phyloP scores from a whole-genome alignment of 2,329 filamentous ascomycete species.

The Neocucurbitaria cava region DNA sequence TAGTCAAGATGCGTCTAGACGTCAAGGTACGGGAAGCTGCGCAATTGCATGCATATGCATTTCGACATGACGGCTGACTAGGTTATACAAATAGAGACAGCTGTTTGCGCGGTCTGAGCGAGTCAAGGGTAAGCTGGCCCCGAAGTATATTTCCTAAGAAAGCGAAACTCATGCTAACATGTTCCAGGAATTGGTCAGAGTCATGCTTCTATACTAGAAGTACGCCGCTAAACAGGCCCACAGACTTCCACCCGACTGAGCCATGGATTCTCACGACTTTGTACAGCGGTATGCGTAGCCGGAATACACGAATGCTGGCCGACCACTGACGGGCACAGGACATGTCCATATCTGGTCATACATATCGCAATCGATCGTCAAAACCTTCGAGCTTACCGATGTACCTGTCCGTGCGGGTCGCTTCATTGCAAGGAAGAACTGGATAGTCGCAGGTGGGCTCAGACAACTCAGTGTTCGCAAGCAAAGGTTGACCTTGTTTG shows the following conservation, averaged over 20 bases:
- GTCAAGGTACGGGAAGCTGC: slow-evolving; percentile 49
- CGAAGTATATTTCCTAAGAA: background rate
- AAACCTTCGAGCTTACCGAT: slow-evolving; percentile 98
- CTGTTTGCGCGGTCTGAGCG: slow-evolving; percentile 90
- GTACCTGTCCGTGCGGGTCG: slow-evolving; percentile 96
- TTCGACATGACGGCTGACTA: slow-evolving; percentile 44
- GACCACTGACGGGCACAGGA: slow-evolving; percentile 61
- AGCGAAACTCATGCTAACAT: slow-evolving; percentile 28
- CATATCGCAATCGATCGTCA: slow-evolving; percentile 79
- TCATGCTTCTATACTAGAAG: slow-evolving; percentile 3
- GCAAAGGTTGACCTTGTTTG: slow-evolving; percentile 25
- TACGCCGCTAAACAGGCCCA: slow-evolving; percentile 54
- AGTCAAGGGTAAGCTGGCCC: slow-evolving; percentile 68
- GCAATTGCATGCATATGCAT: background rate
- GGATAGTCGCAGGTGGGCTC: slow-evolving; percentile 82
- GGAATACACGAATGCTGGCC: slow-evolving; percentile 4
- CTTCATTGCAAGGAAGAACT: slow-evolving; percentile 98
- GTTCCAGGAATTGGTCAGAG: slow-evolving; percentile 44
- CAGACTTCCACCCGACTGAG: slow-evolving; percentile 96
- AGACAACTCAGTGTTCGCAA: background rate
- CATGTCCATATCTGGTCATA: slow-evolving; percentile 99
- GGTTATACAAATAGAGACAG: slow-evolving; percentile 68
- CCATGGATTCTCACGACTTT: slow-evolving; percentile 94
- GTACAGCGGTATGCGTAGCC: slow-evolving; percentile 76
- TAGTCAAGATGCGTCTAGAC: slow-evolving; percentile 53